Conservation (phyloP, 2,329 filamentous ascomycete species). For the Bipolaris cookei region DNA sequence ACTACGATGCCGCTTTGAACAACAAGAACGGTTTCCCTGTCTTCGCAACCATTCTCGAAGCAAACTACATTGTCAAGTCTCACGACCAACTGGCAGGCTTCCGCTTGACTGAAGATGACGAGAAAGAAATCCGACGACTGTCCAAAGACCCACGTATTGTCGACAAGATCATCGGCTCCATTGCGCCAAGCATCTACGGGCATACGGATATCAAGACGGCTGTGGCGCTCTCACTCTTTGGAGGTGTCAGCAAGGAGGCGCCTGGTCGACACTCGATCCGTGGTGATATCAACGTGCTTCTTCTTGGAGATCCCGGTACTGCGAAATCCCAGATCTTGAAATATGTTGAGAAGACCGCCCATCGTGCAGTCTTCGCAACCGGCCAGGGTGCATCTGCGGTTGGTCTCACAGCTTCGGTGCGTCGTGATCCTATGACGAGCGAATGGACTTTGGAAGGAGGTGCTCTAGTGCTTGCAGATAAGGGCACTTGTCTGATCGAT, state of each 20-base stretch:
- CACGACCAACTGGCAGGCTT: slow-evolving; percentile 98
- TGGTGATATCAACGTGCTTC: slow-evolving; percentile 96
- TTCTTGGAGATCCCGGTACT: slow-evolving; percentile 95
- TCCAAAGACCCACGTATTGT: slow-evolving; percentile 88
- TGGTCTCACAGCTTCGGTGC: slow-evolving; percentile 95
- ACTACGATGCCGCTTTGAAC: slow-evolving; percentile 96
- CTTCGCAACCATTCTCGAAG: slow-evolving; percentile 96
- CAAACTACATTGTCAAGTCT: slow-evolving; percentile 95
- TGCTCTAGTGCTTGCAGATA: slow-evolving; percentile 91
- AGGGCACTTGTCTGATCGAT: slow-evolving; percentile 94
- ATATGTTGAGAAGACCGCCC: slow-evolving; percentile 96
- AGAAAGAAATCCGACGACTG: slow-evolving; percentile 86
- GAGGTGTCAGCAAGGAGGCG: slow-evolving; percentile 90
- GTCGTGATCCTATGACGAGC: slow-evolving; percentile 90
- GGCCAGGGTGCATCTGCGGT: slow-evolving; percentile 97
- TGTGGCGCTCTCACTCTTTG: slow-evolving; percentile 90
- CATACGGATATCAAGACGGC: slow-evolving; percentile 98
- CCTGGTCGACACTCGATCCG: slow-evolving; percentile 88
- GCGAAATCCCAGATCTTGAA: slow-evolving; percentile 98
- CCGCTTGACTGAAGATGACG: slow-evolving; percentile 91
- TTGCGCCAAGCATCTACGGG: slow-evolving; percentile 96
- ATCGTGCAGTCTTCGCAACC: slow-evolving; percentile 95
- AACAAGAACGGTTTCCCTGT: slow-evolving; percentile 99
- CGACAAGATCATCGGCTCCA: slow-evolving; percentile 89
- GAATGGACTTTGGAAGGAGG: slow-evolving; percentile 98